A percentile compares a stretch with the other conserved stretches of the same genome.
These are phyloP conservation scores for Xylaria palmicola DNA, from an alignment of 495 filamentous ascomycete genomes.

Conservation along the genomic window DNA sequence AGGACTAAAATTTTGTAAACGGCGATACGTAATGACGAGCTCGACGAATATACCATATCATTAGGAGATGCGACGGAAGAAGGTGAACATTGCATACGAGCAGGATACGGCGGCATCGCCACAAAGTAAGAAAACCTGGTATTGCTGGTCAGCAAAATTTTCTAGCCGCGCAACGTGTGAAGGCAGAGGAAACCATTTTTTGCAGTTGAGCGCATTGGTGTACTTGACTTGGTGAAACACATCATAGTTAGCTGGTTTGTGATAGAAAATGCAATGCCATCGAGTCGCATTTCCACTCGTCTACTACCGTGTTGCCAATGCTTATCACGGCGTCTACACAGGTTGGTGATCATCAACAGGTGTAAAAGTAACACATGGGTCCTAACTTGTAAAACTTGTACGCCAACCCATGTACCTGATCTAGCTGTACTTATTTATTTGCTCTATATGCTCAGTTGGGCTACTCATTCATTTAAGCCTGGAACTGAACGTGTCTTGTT, in stretches of 20 bases:
- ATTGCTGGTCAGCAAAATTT: not conserved
- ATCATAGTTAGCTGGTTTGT: not conserved
- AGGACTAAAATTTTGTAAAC: slow-evolving; percentile 60
- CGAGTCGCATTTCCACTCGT: too few relatives aligned
- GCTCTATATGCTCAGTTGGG: too few relatives aligned
- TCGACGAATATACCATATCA: slow-evolving; percentile 24
- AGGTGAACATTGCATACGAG: slow-evolving; percentile 1
- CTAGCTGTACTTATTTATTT: too few relatives aligned
- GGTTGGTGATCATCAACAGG: too few relatives aligned
- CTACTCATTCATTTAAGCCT: too few relatives aligned
- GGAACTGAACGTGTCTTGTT: too few relatives aligned
- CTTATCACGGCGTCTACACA: too few relatives aligned
- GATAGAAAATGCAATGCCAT: too few relatives aligned
- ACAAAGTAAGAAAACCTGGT: not conserved
- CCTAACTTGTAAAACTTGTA: too few relatives aligned
- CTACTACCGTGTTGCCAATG: too few relatives aligned
- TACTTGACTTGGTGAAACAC: not conserved
- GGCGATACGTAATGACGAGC: slow-evolving; percentile 18
- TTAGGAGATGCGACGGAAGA: slow-evolving; percentile 3
- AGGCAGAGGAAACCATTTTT: not conserved
- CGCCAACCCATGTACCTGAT: too few relatives aligned
- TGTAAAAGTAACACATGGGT: too few relatives aligned
- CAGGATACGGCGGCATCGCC: slow-evolving; percentile 3
- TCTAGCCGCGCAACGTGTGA: not conserved
- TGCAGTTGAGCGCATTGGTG: slow-evolving; percentile 2